Conservation (phyloP, 2,329 filamentous ascomycete species). For the Hypoxylon sp. region DNA sequence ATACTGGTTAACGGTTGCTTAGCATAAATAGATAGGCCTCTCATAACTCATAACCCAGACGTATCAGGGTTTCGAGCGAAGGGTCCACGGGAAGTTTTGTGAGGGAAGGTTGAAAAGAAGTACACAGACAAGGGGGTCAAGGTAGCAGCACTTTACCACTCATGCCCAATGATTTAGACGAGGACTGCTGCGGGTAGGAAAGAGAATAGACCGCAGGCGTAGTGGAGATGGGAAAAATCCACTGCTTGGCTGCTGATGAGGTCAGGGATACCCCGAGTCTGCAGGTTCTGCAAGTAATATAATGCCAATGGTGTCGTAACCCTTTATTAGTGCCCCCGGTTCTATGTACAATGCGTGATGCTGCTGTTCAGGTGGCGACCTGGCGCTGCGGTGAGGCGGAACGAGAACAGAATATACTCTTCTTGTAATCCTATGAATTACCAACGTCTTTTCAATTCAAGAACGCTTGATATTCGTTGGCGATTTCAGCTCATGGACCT, state of each 20-base stretch:
- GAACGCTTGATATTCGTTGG: conserved; percentile 4
- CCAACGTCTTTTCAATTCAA: conserved; percentile 8
- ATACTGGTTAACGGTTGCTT: conserved; percentile 26
- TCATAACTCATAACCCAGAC: conserved; percentile 9
- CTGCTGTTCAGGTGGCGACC: conserved; percentile 39
- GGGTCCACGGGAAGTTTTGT: conserved; percentile 39
- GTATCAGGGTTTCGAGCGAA: conserved; percentile 41
- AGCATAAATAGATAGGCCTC: conserved; percentile 14
- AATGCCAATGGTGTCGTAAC: conserved; percentile 40
- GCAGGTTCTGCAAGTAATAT: conserved; percentile 45
- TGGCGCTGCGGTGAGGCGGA: conserved; percentile 29
- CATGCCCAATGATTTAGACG: conserved; percentile 53
- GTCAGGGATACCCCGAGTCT: conserved; percentile 43
- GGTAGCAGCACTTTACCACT: conserved; percentile 52
- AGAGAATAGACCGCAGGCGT: conserved; percentile 46
- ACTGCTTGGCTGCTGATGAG: conserved; percentile 42
- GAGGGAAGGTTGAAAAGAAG: conserved; percentile 45
- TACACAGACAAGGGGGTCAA: conserved; percentile 47
- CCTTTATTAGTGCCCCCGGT: conserved; percentile 15
- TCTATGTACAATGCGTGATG: conserved; percentile 27
- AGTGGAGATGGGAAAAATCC: conserved; percentile 48
- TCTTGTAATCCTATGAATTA: conserved; percentile 8
- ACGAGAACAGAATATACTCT: conserved; percentile 7
- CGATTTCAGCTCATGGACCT: conserved; percentile 24
- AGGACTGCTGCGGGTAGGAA: conserved; percentile 44